Evolutionary conservation across 148 eudicot genomes (phyloP), one percentile per base, ranked within the genome.

Genomic region (Heliamphora exappendiculata): DNA sequence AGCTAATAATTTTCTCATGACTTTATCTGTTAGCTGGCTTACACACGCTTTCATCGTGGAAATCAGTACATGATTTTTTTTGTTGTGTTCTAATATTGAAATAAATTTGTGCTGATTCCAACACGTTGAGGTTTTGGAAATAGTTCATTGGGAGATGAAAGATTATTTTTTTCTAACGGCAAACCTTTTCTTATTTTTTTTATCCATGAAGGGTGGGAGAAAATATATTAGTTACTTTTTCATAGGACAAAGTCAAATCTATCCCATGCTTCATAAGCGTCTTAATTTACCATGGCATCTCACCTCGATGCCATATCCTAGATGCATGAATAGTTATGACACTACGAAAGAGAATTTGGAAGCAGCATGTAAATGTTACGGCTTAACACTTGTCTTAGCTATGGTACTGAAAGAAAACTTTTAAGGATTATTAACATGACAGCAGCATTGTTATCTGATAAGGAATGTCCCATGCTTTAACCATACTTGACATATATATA

Each of bases 151-250:
- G 51, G 51, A 67, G 79, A 33, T 0, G 16, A 26, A 6, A 37
- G 51, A 19, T 2, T 16, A 13, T 41, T 26, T 49, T 3, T 68
- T 4, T 11, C 3, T n/a, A 28, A 7, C 17, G 29, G 41, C 33
- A 16, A 24, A 26, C 67, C 24, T 44, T 55, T 47, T 11, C 29
- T n/a, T n/a, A n/a, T 54, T 3, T 67, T 64, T 76, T n/a, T 4
- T 50, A 34, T 51, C 73, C 63, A 36, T 37, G 17, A 41, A 37
- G 49, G 29, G 49, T 33, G 59, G 80, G 59, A 76, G n/a, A 37
- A 6, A 22, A 1, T 47, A 24, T 17, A 0, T 31, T 11, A 42
- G 37, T 60, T 58, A 1, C 22, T 24, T 70, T 78, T 70, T 71
- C 1, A 47, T 22, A n/a, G 7, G 24, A 77, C 71, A n/a, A 49